Conservation (phyloP, 495 filamentous ascomycete species). For the Lepidopterella palustris region DNA sequence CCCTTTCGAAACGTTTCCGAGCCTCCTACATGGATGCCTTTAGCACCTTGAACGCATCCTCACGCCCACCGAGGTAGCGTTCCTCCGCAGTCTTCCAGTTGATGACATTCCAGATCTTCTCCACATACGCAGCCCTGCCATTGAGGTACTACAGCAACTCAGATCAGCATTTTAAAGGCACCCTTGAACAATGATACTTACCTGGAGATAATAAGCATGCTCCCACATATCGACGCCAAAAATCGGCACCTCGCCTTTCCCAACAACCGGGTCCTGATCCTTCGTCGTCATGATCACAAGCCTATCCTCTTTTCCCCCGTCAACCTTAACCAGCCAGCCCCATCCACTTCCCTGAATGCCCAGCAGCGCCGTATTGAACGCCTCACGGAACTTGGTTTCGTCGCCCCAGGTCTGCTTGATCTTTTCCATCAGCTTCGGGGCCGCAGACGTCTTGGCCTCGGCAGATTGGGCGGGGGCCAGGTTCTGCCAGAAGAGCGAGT, state of each 20-base stretch:
- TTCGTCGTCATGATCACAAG: slow-evolving; percentile 36
- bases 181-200: slow-evolving; percentile 3
- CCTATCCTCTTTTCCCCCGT: slow-evolving; percentile 17
- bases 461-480: slow-evolving; percentile 26
- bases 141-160: slow-evolving; percentile 32
- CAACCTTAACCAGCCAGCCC: slow-evolving; percentile 37
- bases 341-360: slow-evolving; percentile 39
- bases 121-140: slow-evolving; percentile 33
- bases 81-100: slow-evolving; percentile 35
- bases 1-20: no score
- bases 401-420: slow-evolving; percentile 33
- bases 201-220: slow-evolving; percentile 41
- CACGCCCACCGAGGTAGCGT: slow-evolving; percentile 22
- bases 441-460: slow-evolving; percentile 23
- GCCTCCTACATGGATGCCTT: slow-evolving; percentile 25
- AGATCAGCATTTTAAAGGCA: not conserved
- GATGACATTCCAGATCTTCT: slow-evolving; percentile 37
- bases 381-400: slow-evolving; percentile 32
- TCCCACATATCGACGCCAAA: slow-evolving; percentile 41
- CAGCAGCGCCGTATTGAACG: slow-evolving; percentile 33
- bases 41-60: slow-evolving; percentile 29
- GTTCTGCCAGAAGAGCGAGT: slow-evolving; percentile 42
- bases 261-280: slow-evolving; percentile 37
- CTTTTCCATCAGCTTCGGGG: slow-evolving; percentile 29
- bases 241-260: slow-evolving; percentile 32